Percentiles rank a stretch among this genome's conserved stretches.
Conservation (phyloP, 2,329 filamentous ascomycete genomes). For the Trichoderma simmonsii region DNA sequence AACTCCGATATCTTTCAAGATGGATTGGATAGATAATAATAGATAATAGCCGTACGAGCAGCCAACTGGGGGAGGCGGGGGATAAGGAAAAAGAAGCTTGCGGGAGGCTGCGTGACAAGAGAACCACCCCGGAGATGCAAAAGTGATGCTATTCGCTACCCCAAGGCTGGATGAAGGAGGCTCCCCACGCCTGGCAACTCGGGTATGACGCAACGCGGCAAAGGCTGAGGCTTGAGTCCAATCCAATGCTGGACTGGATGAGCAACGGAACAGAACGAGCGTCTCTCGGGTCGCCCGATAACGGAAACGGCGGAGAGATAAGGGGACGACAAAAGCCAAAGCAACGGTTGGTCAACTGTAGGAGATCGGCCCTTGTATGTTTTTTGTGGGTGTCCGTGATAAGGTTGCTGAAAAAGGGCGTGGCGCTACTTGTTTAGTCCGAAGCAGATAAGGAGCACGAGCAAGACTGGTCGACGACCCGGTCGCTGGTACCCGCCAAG, state of each 20-base stretch:
- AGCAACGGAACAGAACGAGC: background rate
- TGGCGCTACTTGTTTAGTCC: conserved; percentile 18
- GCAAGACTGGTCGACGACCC: conserved; percentile 18
- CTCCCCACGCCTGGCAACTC: conserved; percentile 8
- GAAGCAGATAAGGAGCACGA: conserved; percentile 14
- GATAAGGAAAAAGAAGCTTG: conserved; percentile 3
- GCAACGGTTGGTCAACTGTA: conserved; percentile 11
- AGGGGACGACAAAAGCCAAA: background rate
- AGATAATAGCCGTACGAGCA: background rate
- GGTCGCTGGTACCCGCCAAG: conserved; percentile 18
- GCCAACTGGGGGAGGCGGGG: background rate
- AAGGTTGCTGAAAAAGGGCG: conserved; percentile 16
- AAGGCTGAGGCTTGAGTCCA: background rate
- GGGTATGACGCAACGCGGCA: conserved; percentile 15
- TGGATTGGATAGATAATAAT: background rate
- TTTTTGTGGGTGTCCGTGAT: conserved; percentile 18
- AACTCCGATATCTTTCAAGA: background rate
- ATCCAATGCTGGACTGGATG: background rate
- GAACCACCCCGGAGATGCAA: background rate
- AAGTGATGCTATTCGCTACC: conserved; percentile 13
- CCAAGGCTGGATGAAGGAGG: background rate
- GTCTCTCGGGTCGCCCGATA: conserved; percentile 9
- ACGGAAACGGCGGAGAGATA: conserved; percentile 20
- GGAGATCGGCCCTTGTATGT: conserved; percentile 15
- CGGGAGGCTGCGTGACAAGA: background rate